A percentile compares a stretch with the other conserved stretches of the same genome.
Conservation (phyloP, 2,329 filamentous ascomycete genomes). For the Fusarium sp. region DNA sequence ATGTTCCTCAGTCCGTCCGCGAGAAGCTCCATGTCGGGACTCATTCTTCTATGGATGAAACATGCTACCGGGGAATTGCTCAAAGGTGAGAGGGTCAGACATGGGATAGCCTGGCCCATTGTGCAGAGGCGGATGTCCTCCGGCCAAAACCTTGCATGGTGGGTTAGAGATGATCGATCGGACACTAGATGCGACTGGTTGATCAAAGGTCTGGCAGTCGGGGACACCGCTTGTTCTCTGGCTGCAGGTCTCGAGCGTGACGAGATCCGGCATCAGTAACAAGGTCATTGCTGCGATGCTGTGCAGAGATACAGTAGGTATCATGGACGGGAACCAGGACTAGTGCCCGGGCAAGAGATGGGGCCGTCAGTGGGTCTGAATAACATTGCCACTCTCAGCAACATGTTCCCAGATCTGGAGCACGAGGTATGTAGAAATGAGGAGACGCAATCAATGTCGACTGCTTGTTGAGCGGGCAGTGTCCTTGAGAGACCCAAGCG, state of each 20-base stretch:
- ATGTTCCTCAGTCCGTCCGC: slow-evolving; percentile 2
- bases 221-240: slow-evolving; percentile 18
- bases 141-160: slow-evolving; percentile 2
- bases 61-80: slow-evolving; percentile 25
- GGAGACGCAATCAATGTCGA: slow-evolving; percentile 1
- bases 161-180: slow-evolving; percentile 20
- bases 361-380: slow-evolving; percentile 8
- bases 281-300: slow-evolving; percentile 2
- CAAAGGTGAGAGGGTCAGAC: slow-evolving; percentile 4
- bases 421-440: slow-evolving; percentile 2
- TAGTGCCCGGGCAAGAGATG: slow-evolving; percentile 19
- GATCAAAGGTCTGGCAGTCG: slow-evolving; percentile 3
- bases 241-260: slow-evolving; percentile 21
- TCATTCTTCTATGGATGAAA: slow-evolving; percentile 32
- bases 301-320: slow-evolving; percentile 1
- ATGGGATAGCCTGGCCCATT: slow-evolving; percentile 16
- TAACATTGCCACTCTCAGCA: not conserved
- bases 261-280: slow-evolving; percentile 16
- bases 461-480: slow-evolving; percentile 6
- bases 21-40: slow-evolving; percentile 23
- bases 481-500: slow-evolving; percentile 2
- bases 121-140: slow-evolving; percentile 18
- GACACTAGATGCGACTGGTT: slow-evolving; percentile 27
- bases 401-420: slow-evolving; percentile 5
- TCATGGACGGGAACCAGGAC: slow-evolving; percentile 14